Evolutionary conservation across 306 rosid species (phyloP).

Genomic region (Quercus dentata): DNA sequence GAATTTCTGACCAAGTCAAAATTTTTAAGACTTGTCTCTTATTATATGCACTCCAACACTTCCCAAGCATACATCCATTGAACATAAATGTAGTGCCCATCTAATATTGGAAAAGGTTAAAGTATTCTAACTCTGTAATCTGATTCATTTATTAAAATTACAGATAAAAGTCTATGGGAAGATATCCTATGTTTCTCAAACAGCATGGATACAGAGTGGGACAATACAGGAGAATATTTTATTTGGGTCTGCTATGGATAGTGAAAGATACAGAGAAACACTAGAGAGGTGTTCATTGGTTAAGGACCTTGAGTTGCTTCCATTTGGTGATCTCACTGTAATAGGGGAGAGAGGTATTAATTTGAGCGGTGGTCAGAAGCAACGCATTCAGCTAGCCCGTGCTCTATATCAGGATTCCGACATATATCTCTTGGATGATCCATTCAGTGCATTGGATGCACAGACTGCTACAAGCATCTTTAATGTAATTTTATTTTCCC

Average conservation of each 20-base stretch:
- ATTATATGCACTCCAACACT: too few species aligned
- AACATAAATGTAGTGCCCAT: neutral
- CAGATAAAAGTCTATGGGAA: conserved; percentile 44
- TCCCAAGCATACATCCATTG: neutral
- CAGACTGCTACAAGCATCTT: conserved; percentile 47
- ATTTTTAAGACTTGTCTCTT: too few species aligned
- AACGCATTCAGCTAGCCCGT: conserved; percentile 17
- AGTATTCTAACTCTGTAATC: neutral
- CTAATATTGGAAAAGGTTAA: neutral
- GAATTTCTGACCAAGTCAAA: neutral
- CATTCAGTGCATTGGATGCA: conserved; percentile 69
- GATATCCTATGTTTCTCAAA: conserved; percentile 58
- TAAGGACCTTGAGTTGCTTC: too few species aligned
- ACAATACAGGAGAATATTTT: too few species aligned
- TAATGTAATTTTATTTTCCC: conserved; percentile 26
- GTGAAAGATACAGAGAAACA: too few species aligned
- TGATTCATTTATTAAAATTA: neutral
- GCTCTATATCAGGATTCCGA: conserved; percentile 53
- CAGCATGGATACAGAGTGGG: conserved; percentile 6
- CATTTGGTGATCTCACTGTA: too few species aligned
- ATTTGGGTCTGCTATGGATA: too few species aligned
- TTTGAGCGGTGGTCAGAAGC: too few species aligned
- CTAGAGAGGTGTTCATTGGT: too few species aligned
- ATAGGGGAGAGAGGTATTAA: too few species aligned
- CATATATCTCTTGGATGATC: conserved; percentile 54